phyloP scores from a whole-genome alignment of 306 rosid species.

The Vicia villosa region DNA sequence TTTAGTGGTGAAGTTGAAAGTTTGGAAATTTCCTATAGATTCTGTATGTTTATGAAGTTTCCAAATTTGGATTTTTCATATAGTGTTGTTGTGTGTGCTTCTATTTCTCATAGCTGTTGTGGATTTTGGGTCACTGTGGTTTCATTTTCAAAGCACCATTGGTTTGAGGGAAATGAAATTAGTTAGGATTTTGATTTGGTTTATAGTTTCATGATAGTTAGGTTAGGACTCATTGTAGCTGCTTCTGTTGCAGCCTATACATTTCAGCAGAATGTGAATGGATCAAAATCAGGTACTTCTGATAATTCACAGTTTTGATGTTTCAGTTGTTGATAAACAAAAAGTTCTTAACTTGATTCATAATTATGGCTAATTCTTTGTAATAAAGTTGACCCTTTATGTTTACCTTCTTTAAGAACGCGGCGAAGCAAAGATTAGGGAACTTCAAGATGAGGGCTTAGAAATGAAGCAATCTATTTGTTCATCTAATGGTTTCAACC shows the following conservation, averaged over 20 bases:
- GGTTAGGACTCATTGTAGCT: slow-evolving; percentile 77
- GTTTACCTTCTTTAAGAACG: slow-evolving; percentile 45
- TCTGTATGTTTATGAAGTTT: slow-evolving; percentile 33
- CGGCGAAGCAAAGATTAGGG: slow-evolving; percentile 45
- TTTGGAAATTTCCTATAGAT: slow-evolving; percentile 34
- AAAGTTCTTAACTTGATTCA: slow-evolving; percentile 5
- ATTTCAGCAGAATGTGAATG: slow-evolving; percentile 62
- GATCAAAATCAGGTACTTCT: slow-evolving; percentile 54
- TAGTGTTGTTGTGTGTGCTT: too few species aligned
- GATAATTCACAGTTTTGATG: background rate
- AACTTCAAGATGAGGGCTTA: slow-evolving; percentile 41
- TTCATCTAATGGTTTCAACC: slow-evolving; percentile 57
- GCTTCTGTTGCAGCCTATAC: slow-evolving; percentile 81
- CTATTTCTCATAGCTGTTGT: too few species aligned
- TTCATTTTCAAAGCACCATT: slow-evolving; percentile 43
- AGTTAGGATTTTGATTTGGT: slow-evolving; percentile 41
- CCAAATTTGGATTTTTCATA: slow-evolving; percentile 23
- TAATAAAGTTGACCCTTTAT: background rate
- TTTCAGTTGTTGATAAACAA: slow-evolving; percentile 11
- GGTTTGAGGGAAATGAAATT: slow-evolving; percentile 46
- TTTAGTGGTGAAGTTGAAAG: slow-evolving; percentile 39
- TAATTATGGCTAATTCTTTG: slow-evolving; percentile 6
- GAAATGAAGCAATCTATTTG: slow-evolving; percentile 49
- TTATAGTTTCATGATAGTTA: slow-evolving; percentile 64
- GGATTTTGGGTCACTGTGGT: slow-evolving; percentile 8